Percentiles rank a stretch among this genome's conserved stretches.
Evolutionary conservation across 164 flowering plant species (phyloP).

Genomic region (Hamamelis virginiana): DNA sequence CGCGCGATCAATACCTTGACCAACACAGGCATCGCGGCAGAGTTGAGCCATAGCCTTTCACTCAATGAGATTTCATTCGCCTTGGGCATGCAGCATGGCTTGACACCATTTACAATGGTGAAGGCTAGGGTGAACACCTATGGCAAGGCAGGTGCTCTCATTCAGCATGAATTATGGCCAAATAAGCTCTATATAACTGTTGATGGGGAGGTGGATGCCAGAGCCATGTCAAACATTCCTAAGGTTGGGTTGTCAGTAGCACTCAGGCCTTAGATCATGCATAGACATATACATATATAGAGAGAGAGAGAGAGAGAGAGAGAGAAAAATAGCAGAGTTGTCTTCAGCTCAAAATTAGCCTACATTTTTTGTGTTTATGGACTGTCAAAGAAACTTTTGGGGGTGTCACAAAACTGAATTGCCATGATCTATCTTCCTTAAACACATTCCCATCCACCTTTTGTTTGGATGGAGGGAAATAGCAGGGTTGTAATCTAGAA

Average conservation of each 20-base stretch:
- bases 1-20: slow-evolving; percentile 26
- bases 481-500: too few species aligned
- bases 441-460: too few species aligned
- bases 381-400: too few species aligned
- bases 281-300: not conserved
- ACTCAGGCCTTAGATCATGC: slow-evolving; percentile 5
- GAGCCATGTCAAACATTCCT: not conserved
- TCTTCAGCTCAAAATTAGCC: too few species aligned
- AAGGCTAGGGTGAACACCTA: slow-evolving; percentile 23
- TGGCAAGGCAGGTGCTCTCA: slow-evolving; percentile 17
- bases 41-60: slow-evolving; percentile 35
- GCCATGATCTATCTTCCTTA: too few species aligned
- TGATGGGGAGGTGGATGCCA: slow-evolving; percentile 24
- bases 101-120: slow-evolving; percentile 19
- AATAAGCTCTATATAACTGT: slow-evolving; percentile 11
- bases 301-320: too few species aligned
- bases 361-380: too few species aligned
- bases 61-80: slow-evolving; percentile 12
- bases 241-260: slow-evolving; percentile 28
- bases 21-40: slow-evolving; percentile 42
- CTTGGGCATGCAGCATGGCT: slow-evolving; percentile 21
- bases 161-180: slow-evolving; percentile 19
- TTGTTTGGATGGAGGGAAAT: too few species aligned
- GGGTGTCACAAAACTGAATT: too few species aligned
- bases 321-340: too few species aligned